phyloP scores from a whole-genome alignment of 129 eudicot genomes.

The Deinandra increscens region DNA sequence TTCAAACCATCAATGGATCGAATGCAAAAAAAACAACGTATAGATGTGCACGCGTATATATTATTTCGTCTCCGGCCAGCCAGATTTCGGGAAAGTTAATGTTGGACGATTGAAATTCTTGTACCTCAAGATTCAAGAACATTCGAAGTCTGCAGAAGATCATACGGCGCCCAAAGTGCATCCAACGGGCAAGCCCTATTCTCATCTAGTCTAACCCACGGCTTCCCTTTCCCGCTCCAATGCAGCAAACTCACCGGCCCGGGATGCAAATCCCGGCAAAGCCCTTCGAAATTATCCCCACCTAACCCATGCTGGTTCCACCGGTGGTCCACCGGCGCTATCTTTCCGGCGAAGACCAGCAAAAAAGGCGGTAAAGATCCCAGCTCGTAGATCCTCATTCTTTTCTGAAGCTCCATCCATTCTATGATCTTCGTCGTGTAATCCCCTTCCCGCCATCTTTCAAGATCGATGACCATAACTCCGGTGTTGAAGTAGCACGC shows the following conservation, averaged over 20 bases:
- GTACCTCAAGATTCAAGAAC: slow-evolving; percentile 61
- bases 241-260: slow-evolving; percentile 93
- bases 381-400: slow-evolving; percentile 86
- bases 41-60: background rate
- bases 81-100: slow-evolving; percentile 12
- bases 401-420: slow-evolving; percentile 94
- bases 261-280: slow-evolving; percentile 80
- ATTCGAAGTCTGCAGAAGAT: slow-evolving; percentile 57
- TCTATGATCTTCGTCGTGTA: slow-evolving; percentile 62
- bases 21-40: slow-evolving; percentile 9
- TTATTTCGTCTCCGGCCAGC: no score
- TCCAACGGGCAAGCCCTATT: slow-evolving; percentile 77
- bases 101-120: background rate
- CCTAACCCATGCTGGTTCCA: slow-evolving; percentile 99
- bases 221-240: slow-evolving; percentile 98
- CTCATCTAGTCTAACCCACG: slow-evolving; percentile 81
- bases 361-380: slow-evolving; percentile 86
- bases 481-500: slow-evolving; percentile 92
- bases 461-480: slow-evolving; percentile 80
- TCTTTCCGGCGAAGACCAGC: slow-evolving; percentile 81
- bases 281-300: slow-evolving; percentile 77
- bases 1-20: slow-evolving; percentile 17
- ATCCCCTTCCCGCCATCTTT: slow-evolving; percentile 66
- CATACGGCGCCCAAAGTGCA: slow-evolving; percentile 90
- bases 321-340: slow-evolving; percentile 80